phyloP scores from a whole-genome alignment of 768 basidiomycete genomes.

The Mycena epipterygia region DNA sequence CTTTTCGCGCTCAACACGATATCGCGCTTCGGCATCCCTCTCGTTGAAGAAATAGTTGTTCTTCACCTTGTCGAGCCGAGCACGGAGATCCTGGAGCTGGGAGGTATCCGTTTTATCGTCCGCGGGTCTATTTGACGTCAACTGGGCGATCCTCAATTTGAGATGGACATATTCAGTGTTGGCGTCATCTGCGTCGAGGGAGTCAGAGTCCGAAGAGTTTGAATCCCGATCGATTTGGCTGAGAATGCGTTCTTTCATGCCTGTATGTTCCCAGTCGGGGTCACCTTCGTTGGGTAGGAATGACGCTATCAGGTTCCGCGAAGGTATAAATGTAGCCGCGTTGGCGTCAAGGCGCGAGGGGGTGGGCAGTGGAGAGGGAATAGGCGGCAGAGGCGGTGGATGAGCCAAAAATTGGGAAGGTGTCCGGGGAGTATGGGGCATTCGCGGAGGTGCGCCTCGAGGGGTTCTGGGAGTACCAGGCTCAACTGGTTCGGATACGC shows the following conservation, averaged over 20 bases:
- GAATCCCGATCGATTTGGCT: constrained; percentile 35
- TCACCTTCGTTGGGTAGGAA: constrained; percentile 28
- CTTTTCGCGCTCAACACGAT: constrained; percentile 66
- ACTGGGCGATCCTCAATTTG: constrained; percentile 67
- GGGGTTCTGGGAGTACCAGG: constrained; percentile 47
- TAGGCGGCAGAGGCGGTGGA: constrained; percentile 35
- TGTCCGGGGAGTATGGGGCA: constrained; percentile 46
- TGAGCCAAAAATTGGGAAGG: constrained; percentile 48
- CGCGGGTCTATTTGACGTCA: constrained; percentile 52
- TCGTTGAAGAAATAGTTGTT: constrained; percentile 80
- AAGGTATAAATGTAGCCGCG: constrained; percentile 56
- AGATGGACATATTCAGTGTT: constrained; percentile 73
- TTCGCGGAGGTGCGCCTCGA: constrained; percentile 22
- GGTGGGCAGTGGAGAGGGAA: constrained; percentile 21
- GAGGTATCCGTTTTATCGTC: constrained; percentile 43
- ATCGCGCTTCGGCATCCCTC: constrained; percentile 72
- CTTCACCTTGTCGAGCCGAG: constrained; percentile 61
- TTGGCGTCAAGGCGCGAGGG: constrained; percentile 54
- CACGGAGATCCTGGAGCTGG: constrained; percentile 55
- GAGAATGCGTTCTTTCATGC: constrained; percentile 38
- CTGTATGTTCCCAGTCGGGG: constrained; percentile 28
- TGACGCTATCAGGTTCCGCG: constrained; percentile 22
- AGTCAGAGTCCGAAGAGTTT: constrained; percentile 44
- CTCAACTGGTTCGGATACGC: constrained; percentile 34
- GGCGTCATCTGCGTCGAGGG: constrained; percentile 65